These are phyloP conservation scores for Spinacia oleracea DNA, from an alignment of 179 eudicot species.

Conservation along the genomic window DNA sequence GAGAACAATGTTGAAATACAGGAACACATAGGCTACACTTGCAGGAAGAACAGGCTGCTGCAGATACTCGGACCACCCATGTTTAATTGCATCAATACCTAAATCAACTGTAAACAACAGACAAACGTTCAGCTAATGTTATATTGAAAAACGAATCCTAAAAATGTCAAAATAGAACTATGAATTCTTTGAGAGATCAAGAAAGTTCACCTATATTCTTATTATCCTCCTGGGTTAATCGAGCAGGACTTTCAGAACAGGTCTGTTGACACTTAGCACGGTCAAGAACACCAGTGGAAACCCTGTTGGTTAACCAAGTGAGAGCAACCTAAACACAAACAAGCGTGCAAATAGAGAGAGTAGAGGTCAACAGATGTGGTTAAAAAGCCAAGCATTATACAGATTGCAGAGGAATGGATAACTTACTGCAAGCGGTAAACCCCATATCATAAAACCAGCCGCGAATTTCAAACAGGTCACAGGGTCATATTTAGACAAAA, in stretches of 20 bases:
- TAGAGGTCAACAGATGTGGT: background rate
- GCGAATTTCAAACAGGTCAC: slow-evolving; percentile 86
- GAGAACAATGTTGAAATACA: slow-evolving; percentile 85
- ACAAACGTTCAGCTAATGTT: background rate
- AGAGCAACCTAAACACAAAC: slow-evolving; percentile 55
- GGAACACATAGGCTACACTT: slow-evolving; percentile 89
- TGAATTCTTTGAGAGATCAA: background rate
- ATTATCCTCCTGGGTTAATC: slow-evolving; percentile 30
- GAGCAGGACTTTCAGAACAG: slow-evolving; percentile 41
- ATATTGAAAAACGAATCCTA: background rate
- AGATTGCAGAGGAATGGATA: slow-evolving; percentile 17
- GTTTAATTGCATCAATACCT: slow-evolving; percentile 72
- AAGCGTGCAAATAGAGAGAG: background rate
- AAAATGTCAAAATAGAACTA: background rate
- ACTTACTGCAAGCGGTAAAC: slow-evolving; percentile 74
- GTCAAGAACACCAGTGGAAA: slow-evolving; percentile 88
- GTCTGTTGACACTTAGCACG: slow-evolving; percentile 66
- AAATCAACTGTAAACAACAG: slow-evolving; percentile 43
- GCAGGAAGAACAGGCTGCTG: slow-evolving; percentile 98
- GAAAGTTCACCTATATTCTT: slow-evolving; percentile 53
- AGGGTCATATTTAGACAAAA: slow-evolving; percentile 79
- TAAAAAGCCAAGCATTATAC: background rate
- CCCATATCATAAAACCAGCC: slow-evolving; percentile 76
- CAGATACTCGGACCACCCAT: slow-evolving; percentile 87
- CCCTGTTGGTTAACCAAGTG: slow-evolving; percentile 75